Conservation (phyloP, 177 flowering plant species). For the Telopea speciosissima region DNA sequence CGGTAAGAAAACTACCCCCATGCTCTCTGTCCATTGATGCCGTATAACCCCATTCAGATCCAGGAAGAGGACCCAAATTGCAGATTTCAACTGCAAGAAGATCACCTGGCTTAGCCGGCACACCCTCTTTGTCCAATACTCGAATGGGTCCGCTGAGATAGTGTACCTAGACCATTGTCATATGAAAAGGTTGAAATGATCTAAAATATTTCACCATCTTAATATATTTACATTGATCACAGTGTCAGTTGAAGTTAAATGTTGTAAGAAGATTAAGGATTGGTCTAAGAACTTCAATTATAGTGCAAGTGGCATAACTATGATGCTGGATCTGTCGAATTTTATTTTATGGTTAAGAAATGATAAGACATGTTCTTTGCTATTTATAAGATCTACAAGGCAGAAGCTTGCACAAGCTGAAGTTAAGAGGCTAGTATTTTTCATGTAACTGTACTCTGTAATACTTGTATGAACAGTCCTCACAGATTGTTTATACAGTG, state of each 20-base stretch:
- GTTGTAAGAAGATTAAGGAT: not conserved
- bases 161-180: constrained; percentile 47
- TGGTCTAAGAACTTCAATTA: too few relatives aligned
- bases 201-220: too few relatives aligned
- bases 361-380: not conserved
- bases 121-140: constrained; percentile 60
- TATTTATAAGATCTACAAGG: not conserved
- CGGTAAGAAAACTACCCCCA: constrained; percentile 92
- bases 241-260: not conserved
- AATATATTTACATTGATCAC: too few relatives aligned
- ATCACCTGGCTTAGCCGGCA: constrained; percentile 84
- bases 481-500: not conserved
- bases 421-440: not conserved
- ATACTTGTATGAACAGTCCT: not conserved
- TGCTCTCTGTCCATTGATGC: constrained; percentile 90
- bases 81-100: constrained; percentile 87
- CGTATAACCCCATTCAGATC: constrained; percentile 92
- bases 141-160: constrained; percentile 87
- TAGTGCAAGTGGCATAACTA: not conserved
- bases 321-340: not conserved
- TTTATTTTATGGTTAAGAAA: not conserved
- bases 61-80: constrained; percentile 91
- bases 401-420: not conserved
- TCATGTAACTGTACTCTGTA: not conserved
- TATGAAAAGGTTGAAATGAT: not conserved